Percentiles rank a stretch among this genome's conserved stretches.
Evolutionary conservation across 2,329 filamentous ascomycete genomes (phyloP).

Genomic region (Neonectria neomacrospora): DNA sequence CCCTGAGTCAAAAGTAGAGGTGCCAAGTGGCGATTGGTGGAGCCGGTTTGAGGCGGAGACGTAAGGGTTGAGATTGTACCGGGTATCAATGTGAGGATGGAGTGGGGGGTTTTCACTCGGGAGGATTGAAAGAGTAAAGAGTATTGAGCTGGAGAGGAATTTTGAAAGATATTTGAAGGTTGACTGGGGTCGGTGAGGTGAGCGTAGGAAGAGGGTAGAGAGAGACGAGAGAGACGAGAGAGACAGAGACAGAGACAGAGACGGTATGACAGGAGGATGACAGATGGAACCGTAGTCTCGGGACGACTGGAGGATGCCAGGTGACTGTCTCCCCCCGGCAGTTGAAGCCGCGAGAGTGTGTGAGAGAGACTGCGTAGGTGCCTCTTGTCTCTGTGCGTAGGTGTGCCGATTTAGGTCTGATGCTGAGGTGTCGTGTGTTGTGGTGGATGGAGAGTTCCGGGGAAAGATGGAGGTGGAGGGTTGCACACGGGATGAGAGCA

Average conservation of each 20-base stretch:
- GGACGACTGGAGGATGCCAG: neutral
- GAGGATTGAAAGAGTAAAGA: neutral
- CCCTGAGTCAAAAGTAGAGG: neutral
- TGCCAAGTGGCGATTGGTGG: neutral
- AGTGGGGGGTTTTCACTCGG: neutral
- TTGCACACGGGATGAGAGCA: neutral
- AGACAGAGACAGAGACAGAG: no score
- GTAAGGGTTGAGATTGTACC: neutral
- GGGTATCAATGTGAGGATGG: neutral
- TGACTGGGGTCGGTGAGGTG: neutral
- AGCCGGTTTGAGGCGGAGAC: neutral
- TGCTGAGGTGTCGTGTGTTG: neutral
- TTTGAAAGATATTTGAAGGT: neutral
- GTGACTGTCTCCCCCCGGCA: conserved; percentile 1
- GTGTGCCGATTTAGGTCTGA: conserved; percentile 1
- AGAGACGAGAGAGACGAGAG: no score
- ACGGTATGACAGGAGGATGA: neutral
- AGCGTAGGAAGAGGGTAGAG: neutral
- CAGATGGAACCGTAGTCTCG: neutral
- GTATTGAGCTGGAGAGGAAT: neutral
- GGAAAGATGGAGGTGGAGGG: neutral
- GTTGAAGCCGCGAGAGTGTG: conserved; percentile 3
- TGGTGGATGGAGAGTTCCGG: conserved; percentile 1
- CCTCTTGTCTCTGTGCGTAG: neutral
- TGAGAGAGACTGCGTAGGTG: neutral